phyloP scores from a whole-genome alignment of 805 yeast species.

The Blastobotrys muscicola region DNA sequence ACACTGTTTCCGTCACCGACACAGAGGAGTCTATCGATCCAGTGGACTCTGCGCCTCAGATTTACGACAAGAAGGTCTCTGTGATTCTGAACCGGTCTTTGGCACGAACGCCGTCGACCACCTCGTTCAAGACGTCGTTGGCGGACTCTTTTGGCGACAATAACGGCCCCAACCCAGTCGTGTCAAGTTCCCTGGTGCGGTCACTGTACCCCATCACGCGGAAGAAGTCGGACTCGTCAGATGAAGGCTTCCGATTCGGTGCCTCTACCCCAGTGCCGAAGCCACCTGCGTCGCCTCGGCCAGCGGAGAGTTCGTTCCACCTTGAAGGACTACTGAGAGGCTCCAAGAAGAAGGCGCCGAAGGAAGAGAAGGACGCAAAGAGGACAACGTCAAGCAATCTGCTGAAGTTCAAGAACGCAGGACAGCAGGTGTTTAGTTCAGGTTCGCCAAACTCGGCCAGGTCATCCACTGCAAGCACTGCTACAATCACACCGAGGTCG shows the following conservation, averaged over 20 bases:
- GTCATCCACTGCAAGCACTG: too few relatives aligned
- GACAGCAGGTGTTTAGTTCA: too few relatives aligned
- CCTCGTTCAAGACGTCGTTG: conserved; percentile 66
- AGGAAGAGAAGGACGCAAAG: conserved; percentile 3
- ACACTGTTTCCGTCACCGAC: conserved; percentile 44
- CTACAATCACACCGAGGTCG: too few relatives aligned
- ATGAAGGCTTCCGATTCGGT: not conserved
- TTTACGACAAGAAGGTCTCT: conserved; percentile 71
- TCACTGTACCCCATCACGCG: not conserved
- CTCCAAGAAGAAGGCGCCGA: conserved; percentile 9
- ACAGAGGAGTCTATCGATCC: conserved; percentile 44
- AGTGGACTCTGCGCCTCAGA: conserved; percentile 65
- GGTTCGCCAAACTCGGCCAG: too few relatives aligned
- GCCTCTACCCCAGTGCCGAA: not conserved
- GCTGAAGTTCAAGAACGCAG: too few relatives aligned
- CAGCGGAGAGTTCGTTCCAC: conserved; percentile 26
- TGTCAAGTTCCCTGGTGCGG: conserved; percentile 1
- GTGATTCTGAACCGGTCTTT: conserved; percentile 63
- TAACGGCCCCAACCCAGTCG: conserved; percentile 7
- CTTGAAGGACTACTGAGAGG: conserved; percentile 26
- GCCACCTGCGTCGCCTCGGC: conserved; percentile 5
- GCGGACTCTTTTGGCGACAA: conserved; percentile 49
- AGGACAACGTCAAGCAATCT: not conserved
- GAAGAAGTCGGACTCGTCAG: conserved; percentile 13
- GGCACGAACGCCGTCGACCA: conserved; percentile 63